Base-by-base conservation (phyloP, 805 yeast genomes). In the Wickerhamiella kurtzmanii region DNA sequence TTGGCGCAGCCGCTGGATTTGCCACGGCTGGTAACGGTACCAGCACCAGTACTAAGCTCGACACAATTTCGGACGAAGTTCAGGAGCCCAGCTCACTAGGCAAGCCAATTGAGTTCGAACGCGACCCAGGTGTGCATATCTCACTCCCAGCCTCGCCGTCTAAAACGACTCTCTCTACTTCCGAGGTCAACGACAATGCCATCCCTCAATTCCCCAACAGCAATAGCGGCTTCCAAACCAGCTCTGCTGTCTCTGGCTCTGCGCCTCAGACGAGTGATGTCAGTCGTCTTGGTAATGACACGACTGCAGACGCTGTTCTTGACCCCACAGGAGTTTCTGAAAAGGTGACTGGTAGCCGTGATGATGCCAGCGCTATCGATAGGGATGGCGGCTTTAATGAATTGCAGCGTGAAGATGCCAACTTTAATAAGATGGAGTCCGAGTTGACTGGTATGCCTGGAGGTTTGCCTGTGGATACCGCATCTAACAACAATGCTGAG, bases 361-460 rank as follows among this genome's bases (percentile, higher is more conserved):
- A 25, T 11, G 32, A n/a, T n/a, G n/a, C n/a, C n/a, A n/a, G n/a
- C n/a, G n/a, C n/a, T n/a, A n/a, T n/a, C n/a, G n/a, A n/a, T n/a
- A n/a, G n/a, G n/a, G n/a, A n/a, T n/a, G n/a, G n/a, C n/a, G n/a
- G n/a, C n/a, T n/a, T n/a, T n/a, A n/a, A n/a, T n/a, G n/a, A 21
- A 15, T 15, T 17, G 15, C 15, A 36, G 6, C 38, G 38, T 17
- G 19, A 36, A 17, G 38, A 36, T 15, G 38, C 16, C 19, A 36
- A 19, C 6, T 46, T 45, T 46, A 37, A 39, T 32, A 35, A 28
- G 19, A 20, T 45, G 43, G 49, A 51, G 46, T 18, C 22, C 22
- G 46, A 48, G 45, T 47, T 48, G 36, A 36, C 21, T 18, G 51
- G 53, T 9, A 48, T 50, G 53, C 50, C 51, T 6, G 51, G 51